Evolutionary conservation across 768 basidiomycete genomes (phyloP).

Genomic region (Heimioporus sp.): DNA sequence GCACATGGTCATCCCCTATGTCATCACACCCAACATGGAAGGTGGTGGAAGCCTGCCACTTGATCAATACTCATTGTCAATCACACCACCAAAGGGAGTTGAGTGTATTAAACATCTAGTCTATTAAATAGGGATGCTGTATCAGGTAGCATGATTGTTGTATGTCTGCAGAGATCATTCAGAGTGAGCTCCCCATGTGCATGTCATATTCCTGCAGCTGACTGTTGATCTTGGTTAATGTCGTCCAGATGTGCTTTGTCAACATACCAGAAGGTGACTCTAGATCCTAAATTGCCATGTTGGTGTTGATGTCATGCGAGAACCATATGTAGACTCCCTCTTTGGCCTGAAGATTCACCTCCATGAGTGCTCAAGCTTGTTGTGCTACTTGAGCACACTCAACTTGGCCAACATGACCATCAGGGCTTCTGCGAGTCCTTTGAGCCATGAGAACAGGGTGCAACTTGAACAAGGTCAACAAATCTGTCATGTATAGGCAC

Average conservation of each 20-base stretch:
- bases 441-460: slow-evolving; percentile 72
- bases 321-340: slow-evolving; percentile 43
- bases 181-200: slow-evolving; percentile 79
- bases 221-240: slow-evolving; percentile 93
- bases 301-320: not conserved
- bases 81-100: no score
- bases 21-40: no score
- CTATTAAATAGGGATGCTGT: slow-evolving; percentile 4
- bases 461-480: slow-evolving; percentile 40
- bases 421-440: slow-evolving; percentile 89
- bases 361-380: slow-evolving; percentile 89
- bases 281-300: slow-evolving; percentile 55
- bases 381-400: slow-evolving; percentile 92
- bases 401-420: slow-evolving; percentile 91
- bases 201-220: slow-evolving; percentile 92
- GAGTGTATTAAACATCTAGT: slow-evolving; percentile 6
- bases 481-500: not conserved
- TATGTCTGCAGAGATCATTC: slow-evolving; percentile 81
- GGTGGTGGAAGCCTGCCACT: no score
- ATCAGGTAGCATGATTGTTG: slow-evolving; percentile 36
- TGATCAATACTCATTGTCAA: no score
- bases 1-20: no score
- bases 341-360: slow-evolving; percentile 88
- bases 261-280: slow-evolving; percentile 82
- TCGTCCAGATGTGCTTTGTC: slow-evolving; percentile 91